Conservation (phyloP, 1,139 yeast genomes). For the Debaryomyces fabryi region DNA sequence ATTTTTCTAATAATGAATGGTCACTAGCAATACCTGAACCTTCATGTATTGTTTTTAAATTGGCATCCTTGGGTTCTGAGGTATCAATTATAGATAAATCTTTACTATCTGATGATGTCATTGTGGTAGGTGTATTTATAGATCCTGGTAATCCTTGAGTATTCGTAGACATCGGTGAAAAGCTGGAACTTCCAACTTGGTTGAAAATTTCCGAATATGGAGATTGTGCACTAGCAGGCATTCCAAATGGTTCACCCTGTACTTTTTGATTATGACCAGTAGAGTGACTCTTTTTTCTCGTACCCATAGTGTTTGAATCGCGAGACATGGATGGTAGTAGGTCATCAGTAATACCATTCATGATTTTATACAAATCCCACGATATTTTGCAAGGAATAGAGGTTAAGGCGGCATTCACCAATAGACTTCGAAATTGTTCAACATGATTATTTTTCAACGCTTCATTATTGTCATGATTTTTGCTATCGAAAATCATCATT, state of each 20-base stretch:
- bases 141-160: neutral
- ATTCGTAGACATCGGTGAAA: neutral
- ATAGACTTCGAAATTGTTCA: slow-evolving; percentile 15
- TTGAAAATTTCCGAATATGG: neutral
- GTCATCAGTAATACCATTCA: slow-evolving; percentile 14
- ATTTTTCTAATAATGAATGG: neutral
- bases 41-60: neutral
- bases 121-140: neutral
- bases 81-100: neutral
- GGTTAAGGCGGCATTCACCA: slow-evolving; percentile 14
- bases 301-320: neutral
- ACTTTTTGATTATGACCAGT: neutral
- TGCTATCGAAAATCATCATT: slow-evolving; percentile 20
- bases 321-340: slow-evolving; percentile 8
- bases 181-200: neutral
- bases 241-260: neutral
- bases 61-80: neutral
- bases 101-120: slow-evolving; percentile 1
- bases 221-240: neutral
- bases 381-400: slow-evolving; percentile 22
- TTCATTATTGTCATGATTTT: slow-evolving; percentile 10
- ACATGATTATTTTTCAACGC: slow-evolving; percentile 11
- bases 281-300: neutral
- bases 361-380: slow-evolving; percentile 20
- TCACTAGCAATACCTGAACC: neutral